These are phyloP conservation scores for Talaromyces wortmannii DNA, from an alignment of 495 filamentous ascomycete species.

Conservation along the genomic window DNA sequence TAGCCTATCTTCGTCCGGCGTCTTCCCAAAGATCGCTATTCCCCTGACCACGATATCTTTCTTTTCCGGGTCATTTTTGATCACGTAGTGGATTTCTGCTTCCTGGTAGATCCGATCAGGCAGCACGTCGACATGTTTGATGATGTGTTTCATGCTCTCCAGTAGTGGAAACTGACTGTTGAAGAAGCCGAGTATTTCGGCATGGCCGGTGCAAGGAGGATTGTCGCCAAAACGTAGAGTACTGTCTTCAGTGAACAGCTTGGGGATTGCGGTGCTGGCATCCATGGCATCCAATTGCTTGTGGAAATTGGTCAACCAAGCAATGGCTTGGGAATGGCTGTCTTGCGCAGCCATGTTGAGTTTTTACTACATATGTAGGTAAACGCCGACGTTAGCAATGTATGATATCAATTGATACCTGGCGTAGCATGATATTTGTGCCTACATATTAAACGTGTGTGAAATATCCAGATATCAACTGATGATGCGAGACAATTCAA, in stretches of 20 bases:
- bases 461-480: too few species aligned
- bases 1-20: not conserved
- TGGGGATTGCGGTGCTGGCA: not conserved
- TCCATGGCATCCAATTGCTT: not conserved
- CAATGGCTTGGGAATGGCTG: not conserved
- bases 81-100: not conserved
- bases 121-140: slow-evolving; percentile 1
- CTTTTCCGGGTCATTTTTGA: not conserved
- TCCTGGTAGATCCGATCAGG: slow-evolving; percentile 3
- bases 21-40: not conserved
- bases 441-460: too few species aligned
- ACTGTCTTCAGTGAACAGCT: slow-evolving; percentile 1
- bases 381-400: too few species aligned
- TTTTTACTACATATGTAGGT: too few species aligned
- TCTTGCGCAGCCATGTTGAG: not conserved
- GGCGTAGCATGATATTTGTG: too few species aligned
- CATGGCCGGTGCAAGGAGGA: not conserved
- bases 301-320: slow-evolving; percentile 1
- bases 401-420: too few species aligned
- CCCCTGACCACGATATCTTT: not conserved
- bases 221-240: not conserved
- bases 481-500: too few species aligned
- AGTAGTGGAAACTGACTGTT: not conserved
- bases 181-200: not conserved
- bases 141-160: slow-evolving; percentile 1